These are phyloP conservation scores for Dimargaris xerosporica DNA, from an alignment of 192 early-diverging fungal species.

Conservation along the genomic window DNA sequence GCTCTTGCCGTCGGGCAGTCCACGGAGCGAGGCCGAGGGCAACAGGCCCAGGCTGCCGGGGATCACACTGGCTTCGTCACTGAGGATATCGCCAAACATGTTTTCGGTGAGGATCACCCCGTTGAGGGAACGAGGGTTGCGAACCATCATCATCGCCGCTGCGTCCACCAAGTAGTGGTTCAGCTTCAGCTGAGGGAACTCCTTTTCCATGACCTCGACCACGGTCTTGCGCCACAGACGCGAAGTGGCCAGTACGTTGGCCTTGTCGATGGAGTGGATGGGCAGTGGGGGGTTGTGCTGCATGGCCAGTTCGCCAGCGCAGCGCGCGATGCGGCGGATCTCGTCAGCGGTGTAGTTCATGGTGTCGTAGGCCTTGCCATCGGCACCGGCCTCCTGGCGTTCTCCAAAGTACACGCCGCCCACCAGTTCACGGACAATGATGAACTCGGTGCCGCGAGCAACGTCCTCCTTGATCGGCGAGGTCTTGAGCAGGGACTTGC, in stretches of 20 bases:
- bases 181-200: slow-evolving; percentile 78
- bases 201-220: slow-evolving; percentile 69
- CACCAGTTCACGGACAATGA: slow-evolving; percentile 87
- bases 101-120: slow-evolving; percentile 96
- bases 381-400: slow-evolving; percentile 66
- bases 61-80: slow-evolving; percentile 92
- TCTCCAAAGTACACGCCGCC: slow-evolving; percentile 98
- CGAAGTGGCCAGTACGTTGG: slow-evolving; percentile 94
- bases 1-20: slow-evolving; percentile 58
- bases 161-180: slow-evolving; percentile 93
- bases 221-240: slow-evolving; percentile 93
- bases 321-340: slow-evolving; percentile 86
- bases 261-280: slow-evolving; percentile 97
- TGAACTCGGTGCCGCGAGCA: slow-evolving; percentile 81
- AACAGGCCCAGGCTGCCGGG: slow-evolving; percentile 85
- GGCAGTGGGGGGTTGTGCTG: slow-evolving; percentile 61
- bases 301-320: slow-evolving; percentile 74
- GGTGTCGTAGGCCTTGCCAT: slow-evolving; percentile 81
- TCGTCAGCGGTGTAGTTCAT: slow-evolving; percentile 86
- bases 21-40: slow-evolving; percentile 80
- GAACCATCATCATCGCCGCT: slow-evolving; percentile 92
- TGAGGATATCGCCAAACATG: slow-evolving; percentile 99
- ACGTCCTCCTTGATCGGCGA: slow-evolving; percentile 86
- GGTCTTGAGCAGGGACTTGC: slow-evolving; percentile 55
- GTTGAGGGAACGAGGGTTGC: slow-evolving; percentile 77